Conservation (phyloP, 78 protist genomes). For the Dictyostelium firmibasis region DNA sequence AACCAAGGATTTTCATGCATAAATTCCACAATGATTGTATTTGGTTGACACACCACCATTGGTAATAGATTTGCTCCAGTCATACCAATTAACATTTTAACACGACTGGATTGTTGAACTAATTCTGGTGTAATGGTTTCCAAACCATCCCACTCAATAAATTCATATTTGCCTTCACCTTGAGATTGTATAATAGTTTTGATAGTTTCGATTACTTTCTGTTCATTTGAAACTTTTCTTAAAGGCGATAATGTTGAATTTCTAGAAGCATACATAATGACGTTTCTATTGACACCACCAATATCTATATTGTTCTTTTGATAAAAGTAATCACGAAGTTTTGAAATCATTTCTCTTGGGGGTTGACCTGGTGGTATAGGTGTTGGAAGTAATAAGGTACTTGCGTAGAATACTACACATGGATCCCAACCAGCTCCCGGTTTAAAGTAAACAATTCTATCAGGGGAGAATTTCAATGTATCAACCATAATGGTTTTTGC, state of each 20-base stretch:
- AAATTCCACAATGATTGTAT: conserved; percentile 29
- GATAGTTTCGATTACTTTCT: not conserved
- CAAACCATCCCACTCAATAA: conserved; percentile 26
- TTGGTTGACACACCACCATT: not conserved
- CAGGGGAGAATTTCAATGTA: not conserved
- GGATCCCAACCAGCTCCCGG: conserved; percentile 71
- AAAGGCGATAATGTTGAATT: not conserved
- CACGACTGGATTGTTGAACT: not conserved
- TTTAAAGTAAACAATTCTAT: conserved; percentile 9
- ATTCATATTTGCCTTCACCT: not conserved
- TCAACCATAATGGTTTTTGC: conserved; percentile 19
- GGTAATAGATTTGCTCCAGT: conserved; percentile 47
- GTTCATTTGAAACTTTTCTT: conserved; percentile 13
- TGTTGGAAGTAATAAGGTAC: conserved; percentile 13
- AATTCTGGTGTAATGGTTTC: conserved; percentile 8
- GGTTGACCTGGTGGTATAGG: conserved; percentile 47
- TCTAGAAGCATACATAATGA: conserved; percentile 11
- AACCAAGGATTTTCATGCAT: conserved; percentile 78
- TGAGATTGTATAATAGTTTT: not conserved
- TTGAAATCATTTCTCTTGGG: not conserved
- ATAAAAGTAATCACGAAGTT: conserved; percentile 1
- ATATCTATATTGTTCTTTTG: not conserved
- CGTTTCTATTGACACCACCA: not conserved
- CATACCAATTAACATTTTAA: conserved; percentile 41
- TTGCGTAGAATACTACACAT: conserved; percentile 23